phyloP scores from a whole-genome alignment of 257 asterid genomes.

The Cordia subcordata region DNA sequence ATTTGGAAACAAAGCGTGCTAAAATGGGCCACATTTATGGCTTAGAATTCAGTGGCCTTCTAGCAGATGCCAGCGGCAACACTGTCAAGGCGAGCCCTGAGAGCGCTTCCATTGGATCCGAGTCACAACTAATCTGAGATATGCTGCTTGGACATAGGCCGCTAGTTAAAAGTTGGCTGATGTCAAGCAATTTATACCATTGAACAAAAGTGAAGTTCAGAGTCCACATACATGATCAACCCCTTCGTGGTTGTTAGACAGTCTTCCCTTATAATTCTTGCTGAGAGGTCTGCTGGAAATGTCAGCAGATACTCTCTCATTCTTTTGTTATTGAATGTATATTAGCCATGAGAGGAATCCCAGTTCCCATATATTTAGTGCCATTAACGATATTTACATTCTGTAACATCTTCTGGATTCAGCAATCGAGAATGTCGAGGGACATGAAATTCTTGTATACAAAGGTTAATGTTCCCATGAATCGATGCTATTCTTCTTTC shows the following conservation, averaged over 20 bases:
- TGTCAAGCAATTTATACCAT: too few relatives aligned
- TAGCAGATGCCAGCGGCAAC: conserved; percentile 39
- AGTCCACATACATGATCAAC: not conserved
- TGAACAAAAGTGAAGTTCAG: not conserved
- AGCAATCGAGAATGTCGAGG: too few relatives aligned
- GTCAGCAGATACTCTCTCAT: not conserved
- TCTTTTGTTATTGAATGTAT: too few relatives aligned
- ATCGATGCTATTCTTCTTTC: too few relatives aligned
- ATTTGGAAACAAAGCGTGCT: conserved; percentile 82
- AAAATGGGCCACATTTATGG: conserved; percentile 97
- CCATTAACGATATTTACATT: too few relatives aligned
- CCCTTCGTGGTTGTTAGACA: not conserved
- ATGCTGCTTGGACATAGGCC: not conserved
- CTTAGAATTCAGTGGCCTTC: conserved; percentile 43
- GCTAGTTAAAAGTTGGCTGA: not conserved
- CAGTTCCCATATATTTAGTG: too few relatives aligned
- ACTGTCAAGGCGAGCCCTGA: conserved; percentile 29
- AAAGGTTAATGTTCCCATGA: too few relatives aligned
- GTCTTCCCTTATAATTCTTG: not conserved
- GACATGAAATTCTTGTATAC: too few relatives aligned
- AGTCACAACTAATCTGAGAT: conserved; percentile 16
- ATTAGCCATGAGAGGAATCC: too few relatives aligned
- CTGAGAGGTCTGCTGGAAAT: not conserved
- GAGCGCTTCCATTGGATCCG: conserved; percentile 12
- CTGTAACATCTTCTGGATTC: too few relatives aligned